Evolutionary conservation across 768 basidiomycete genomes (phyloP).

Genomic region (Suillus plorans): DNA sequence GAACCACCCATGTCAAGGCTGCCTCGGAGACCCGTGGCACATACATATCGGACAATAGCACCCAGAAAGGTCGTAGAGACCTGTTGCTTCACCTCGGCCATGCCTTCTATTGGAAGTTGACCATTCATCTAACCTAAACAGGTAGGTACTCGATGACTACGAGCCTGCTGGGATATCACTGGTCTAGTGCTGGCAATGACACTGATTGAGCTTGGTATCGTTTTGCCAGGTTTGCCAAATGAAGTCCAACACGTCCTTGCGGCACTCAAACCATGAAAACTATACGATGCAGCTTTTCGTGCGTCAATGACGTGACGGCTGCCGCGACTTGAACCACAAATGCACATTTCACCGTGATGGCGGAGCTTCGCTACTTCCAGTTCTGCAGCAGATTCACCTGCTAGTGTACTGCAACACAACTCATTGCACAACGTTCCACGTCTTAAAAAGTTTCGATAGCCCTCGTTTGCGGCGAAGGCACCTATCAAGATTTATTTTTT

Average conservation of each 20-base stretch:
- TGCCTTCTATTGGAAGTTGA: not conserved
- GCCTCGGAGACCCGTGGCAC: not conserved
- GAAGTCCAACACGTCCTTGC: not conserved
- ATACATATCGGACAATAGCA: not conserved
- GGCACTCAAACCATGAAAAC: not conserved
- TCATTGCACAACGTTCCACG: not conserved
- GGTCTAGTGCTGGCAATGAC: not conserved
- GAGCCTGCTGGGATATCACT: not conserved
- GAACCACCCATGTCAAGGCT: not conserved
- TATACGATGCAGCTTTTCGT: not conserved
- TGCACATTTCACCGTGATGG: not conserved
- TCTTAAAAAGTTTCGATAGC: not conserved
- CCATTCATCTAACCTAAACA: constrained; percentile 1
- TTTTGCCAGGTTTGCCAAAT: not conserved
- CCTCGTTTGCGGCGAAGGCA: not conserved
- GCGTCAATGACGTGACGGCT: not conserved
- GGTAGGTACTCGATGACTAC: not conserved
- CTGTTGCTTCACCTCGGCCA: not conserved
- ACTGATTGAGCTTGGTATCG: not conserved
- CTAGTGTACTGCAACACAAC: not conserved
- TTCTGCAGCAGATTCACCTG: not conserved
- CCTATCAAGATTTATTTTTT: not conserved
- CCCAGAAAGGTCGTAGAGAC: not conserved
- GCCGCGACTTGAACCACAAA: not conserved
- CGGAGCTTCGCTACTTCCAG: not conserved